phyloP scores from a whole-genome alignment of 129 eudicot genomes.

The Oenanthe sinensis region DNA sequence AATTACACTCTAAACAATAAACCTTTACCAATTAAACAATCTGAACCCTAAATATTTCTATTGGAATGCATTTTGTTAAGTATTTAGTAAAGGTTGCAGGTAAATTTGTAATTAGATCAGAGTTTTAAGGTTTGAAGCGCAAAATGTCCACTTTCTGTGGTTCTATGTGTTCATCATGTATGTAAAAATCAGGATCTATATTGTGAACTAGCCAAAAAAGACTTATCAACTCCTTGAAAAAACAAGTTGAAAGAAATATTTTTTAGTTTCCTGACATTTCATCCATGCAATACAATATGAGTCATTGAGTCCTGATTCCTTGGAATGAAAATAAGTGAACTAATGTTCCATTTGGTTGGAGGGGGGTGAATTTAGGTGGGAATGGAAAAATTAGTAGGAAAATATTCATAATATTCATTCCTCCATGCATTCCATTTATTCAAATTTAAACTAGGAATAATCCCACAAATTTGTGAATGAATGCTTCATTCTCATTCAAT shows the following conservation, averaged over 20 bases:
- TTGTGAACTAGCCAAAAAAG: neutral
- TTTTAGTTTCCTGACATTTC: neutral
- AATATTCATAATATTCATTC: neutral
- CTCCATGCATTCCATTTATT: neutral
- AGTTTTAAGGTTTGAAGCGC: neutral
- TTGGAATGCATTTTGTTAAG: neutral
- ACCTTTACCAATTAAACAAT: neutral
- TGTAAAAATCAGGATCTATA: neutral
- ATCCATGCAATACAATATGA: neutral
- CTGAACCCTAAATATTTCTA: neutral
- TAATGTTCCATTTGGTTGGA: neutral
- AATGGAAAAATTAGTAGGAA: neutral
- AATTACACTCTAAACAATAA: neutral
- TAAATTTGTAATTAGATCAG: neutral
- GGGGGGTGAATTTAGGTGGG: neutral
- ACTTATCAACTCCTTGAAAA: neutral
- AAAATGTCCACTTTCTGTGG: neutral
- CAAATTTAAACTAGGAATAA: neutral
- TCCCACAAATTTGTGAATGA: neutral
- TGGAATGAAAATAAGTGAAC: neutral
- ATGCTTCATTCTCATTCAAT: neutral
- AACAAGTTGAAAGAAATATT: neutral
- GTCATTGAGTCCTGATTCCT: neutral
- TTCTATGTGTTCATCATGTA: neutral
- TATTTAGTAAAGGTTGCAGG: neutral